These are phyloP conservation scores for Aspergillus coremiiformis DNA, from an alignment of 495 filamentous ascomycete species.

Conservation along the genomic window DNA sequence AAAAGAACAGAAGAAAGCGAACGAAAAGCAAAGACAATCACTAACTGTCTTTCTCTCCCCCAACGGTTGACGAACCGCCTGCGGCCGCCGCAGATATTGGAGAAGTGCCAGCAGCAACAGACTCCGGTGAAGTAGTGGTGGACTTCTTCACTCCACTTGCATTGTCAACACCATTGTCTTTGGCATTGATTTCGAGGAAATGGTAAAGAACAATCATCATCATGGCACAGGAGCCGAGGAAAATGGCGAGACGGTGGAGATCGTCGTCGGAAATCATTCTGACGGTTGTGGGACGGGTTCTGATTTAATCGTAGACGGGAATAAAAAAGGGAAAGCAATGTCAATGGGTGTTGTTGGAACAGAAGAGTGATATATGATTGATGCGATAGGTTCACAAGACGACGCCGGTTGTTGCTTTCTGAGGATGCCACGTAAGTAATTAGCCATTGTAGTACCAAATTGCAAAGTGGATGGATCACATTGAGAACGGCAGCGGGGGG, in stretches of 20 bases:
- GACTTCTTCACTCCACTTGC: conserved; percentile 20
- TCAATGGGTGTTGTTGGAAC: neutral
- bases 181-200: conserved; percentile 91
- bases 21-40: neutral
- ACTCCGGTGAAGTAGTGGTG: conserved; percentile 17
- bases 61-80: conserved; percentile 13
- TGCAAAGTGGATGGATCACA: neutral
- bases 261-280: conserved; percentile 82
- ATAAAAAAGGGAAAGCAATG: neutral
- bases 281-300: neutral
- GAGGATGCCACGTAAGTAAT: neutral
- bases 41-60: conserved; percentile 12
- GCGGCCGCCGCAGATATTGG: conserved; percentile 10
- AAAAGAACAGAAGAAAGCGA: neutral
- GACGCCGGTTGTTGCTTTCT: neutral
- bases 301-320: neutral
- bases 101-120: conserved; percentile 12
- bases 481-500: neutral
- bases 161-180: conserved; percentile 38
- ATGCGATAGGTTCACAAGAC: neutral
- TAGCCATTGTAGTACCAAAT: neutral
- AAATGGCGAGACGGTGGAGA: conserved; percentile 79
- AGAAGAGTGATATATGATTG: neutral
- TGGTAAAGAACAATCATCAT: conserved; percentile 92
- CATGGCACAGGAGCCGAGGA: conserved; percentile 88